phyloP scores from a whole-genome alignment of 768 basidiomycete genomes.

The Collybia sp. region DNA sequence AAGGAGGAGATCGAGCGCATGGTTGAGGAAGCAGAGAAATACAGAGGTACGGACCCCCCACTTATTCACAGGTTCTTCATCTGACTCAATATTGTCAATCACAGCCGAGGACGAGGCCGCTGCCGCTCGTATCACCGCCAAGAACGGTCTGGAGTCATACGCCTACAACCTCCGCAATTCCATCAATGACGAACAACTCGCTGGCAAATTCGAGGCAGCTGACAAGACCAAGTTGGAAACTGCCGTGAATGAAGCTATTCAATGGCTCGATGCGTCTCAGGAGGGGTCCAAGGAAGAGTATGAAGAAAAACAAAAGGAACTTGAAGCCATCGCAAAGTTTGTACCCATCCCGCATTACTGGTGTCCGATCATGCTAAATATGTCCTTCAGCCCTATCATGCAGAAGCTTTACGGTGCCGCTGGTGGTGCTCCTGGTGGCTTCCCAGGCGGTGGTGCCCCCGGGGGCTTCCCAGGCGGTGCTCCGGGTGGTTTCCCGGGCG shows the following conservation, averaged over 20 bases:
- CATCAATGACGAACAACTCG: slow-evolving; percentile 77
- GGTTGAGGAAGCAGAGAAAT: slow-evolving; percentile 92
- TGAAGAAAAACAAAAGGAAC: slow-evolving; percentile 88
- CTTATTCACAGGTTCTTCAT: neutral
- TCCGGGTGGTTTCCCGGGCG: slow-evolving; percentile 67
- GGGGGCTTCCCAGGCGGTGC: slow-evolving; percentile 53
- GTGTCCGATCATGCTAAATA: slow-evolving; percentile 4
- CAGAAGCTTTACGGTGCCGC: slow-evolving; percentile 73
- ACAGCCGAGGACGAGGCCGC: slow-evolving; percentile 84
- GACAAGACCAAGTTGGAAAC: slow-evolving; percentile 84
- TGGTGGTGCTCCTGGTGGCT: slow-evolving; percentile 60
- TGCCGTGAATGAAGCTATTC: slow-evolving; percentile 78
- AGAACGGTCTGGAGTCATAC: slow-evolving; percentile 94
- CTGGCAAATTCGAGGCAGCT: slow-evolving; percentile 79
- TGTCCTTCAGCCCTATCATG: slow-evolving; percentile 44
- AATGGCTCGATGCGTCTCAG: slow-evolving; percentile 82
- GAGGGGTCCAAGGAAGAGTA: slow-evolving; percentile 95
- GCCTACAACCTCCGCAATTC: slow-evolving; percentile 94
- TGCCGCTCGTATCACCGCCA: slow-evolving; percentile 74
- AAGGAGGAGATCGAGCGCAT: slow-evolving; percentile 99
- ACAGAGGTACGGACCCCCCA: slow-evolving; percentile 55
- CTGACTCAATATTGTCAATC: slow-evolving; percentile 9
- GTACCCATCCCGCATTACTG: slow-evolving; percentile 3
- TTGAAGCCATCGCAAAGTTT: slow-evolving; percentile 75
- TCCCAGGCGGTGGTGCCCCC: slow-evolving; percentile 53